phyloP scores from a whole-genome alignment of 164 flowering plant genomes.

The Aristolochia contorta region DNA sequence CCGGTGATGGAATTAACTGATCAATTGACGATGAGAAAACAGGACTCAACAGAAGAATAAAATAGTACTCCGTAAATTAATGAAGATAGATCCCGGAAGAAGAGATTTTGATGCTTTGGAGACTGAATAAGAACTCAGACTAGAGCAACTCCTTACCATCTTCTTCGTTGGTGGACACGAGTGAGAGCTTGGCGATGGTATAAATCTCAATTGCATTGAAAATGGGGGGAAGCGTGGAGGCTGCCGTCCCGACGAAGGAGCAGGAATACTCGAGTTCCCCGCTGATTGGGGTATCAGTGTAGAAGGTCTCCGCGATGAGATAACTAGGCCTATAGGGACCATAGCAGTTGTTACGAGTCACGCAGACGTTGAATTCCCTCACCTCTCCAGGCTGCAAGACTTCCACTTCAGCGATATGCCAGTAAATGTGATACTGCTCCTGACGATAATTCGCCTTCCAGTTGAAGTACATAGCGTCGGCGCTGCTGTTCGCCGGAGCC shows the following conservation, averaged over 20 bases:
- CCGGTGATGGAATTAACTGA: constrained; percentile 30
- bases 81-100: too few relatives aligned
- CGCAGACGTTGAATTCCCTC: constrained; percentile 23
- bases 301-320: constrained; percentile 3
- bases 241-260: constrained; percentile 10
- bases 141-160: background rate
- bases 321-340: constrained; percentile 10
- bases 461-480: background rate
- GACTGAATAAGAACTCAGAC: too few relatives aligned
- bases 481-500: background rate
- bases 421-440: constrained; percentile 13
- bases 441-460: background rate
- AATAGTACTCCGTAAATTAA: too few relatives aligned
- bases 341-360: constrained; percentile 8
- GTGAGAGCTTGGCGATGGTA: background rate
- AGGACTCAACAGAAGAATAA: too few relatives aligned
- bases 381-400: constrained; percentile 10
- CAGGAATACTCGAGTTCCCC: constrained; percentile 1
- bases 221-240: constrained; percentile 37
- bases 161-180: background rate
- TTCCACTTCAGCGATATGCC: constrained; percentile 32
- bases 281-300: background rate
- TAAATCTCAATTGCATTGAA: constrained; percentile 39
- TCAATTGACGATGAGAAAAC: background rate
- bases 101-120: too few relatives aligned